Evolutionary conservation across 495 filamentous ascomycete species (phyloP), one percentile per base, ranked within the genome.

Genomic region (Xylaria venustula): DNA sequence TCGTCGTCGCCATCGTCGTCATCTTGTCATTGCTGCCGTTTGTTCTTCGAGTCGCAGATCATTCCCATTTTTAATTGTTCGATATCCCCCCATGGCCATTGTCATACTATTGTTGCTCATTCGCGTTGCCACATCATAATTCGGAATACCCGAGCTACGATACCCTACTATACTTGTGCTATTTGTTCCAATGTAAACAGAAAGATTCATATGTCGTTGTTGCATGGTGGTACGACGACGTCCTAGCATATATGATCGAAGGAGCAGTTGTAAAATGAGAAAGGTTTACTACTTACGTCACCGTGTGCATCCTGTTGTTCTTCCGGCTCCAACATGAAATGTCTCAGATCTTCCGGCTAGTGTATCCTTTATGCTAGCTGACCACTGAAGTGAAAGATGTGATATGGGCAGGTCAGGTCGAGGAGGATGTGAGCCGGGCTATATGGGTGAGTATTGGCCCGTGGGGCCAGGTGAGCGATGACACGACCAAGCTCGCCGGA

Each of bases 1-100:
- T 68, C 65, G 61, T 62, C 62, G 57, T 56, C 61, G 63, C 55
- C 60, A 67, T 58, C 63, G 50, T 67, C 46, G 59, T 52, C 55
- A 37, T 55, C 52, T 58, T 54, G 40, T 56, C 36, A 40, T 57
- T 64, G 41, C 42, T 34, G 46, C 53, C 40, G 55, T 54, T 41
- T 45, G 34, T 64, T 42, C 54, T 54, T 25, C 53, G 54, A 57
- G 42, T 57, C 37, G 60, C 60, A 41, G 51, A 61, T 62, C 45
- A 53, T 56, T 49, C 26, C 46, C 41, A 37, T 54, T 44, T 44
- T 56, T 64, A 64, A 58, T 57, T 62, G 62, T 58, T 68, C 66
- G 66, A 67, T 62, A 60, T 69, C 58, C 55, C 51, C 45, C 53
- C 30, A 46, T 53, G 23, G 23, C 51, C 12, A 57, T 37, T 50